These are phyloP conservation scores for Fusarium anguioides DNA, from an alignment of 2,329 filamentous ascomycete species.

Conservation along the genomic window DNA sequence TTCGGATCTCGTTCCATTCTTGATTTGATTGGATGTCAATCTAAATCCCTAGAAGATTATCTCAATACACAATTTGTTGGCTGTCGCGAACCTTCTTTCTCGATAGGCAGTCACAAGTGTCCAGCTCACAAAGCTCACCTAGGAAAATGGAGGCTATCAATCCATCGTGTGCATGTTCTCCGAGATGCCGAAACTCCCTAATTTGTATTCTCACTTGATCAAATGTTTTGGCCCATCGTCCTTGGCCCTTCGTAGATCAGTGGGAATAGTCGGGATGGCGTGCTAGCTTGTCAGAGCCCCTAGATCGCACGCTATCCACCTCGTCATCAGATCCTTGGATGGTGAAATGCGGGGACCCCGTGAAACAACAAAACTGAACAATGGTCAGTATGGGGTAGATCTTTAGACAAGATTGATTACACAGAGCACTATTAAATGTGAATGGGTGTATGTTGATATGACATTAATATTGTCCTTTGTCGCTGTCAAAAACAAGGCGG, in stretches of 20 bases:
- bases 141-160: too few relatives aligned
- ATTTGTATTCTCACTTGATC: fast-evolving
- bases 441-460: too few relatives aligned
- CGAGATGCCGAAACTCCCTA: neutral
- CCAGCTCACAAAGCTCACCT: too few relatives aligned
- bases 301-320: constrained; percentile 6
- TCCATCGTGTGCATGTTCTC: neutral
- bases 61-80: too few relatives aligned
- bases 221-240: neutral
- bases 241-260: neutral
- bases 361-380: neutral
- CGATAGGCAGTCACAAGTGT: too few relatives aligned
- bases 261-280: neutral
- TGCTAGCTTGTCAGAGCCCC: constrained; percentile 5
- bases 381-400: fast-evolving
- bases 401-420: neutral
- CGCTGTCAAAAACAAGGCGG: too few relatives aligned
- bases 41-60: too few relatives aligned
- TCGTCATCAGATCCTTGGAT: neutral
- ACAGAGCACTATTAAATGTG: too few relatives aligned
- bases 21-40: too few relatives aligned
- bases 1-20: too few relatives aligned
- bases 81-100: too few relatives aligned
- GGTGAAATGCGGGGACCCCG: neutral
- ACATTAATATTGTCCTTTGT: too few relatives aligned